phyloP scores from a whole-genome alignment of 768 basidiomycete genomes.

The Russula olivacea region DNA sequence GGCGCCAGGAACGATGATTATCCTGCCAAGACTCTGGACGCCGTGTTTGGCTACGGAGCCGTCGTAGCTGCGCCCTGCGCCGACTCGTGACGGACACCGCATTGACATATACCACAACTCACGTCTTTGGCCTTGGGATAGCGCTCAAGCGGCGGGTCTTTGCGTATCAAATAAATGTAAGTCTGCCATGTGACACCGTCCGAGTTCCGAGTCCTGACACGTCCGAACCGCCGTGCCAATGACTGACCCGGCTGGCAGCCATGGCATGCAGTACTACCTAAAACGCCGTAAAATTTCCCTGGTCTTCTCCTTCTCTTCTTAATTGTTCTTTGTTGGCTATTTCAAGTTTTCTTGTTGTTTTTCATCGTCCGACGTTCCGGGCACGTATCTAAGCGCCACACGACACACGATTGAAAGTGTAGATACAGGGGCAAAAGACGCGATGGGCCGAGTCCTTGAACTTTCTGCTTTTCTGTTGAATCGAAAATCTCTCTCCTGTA shows the following conservation, averaged over 20 bases:
- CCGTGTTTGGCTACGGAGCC: too few relatives aligned
- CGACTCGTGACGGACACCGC: too few relatives aligned
- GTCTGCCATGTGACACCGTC: too few relatives aligned
- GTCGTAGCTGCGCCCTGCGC: too few relatives aligned
- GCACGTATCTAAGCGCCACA: conserved; percentile 2
- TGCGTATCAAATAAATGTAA: too few relatives aligned
- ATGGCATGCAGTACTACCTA: neutral
- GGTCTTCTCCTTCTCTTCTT: neutral
- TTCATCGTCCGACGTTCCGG: neutral
- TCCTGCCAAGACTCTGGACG: neutral
- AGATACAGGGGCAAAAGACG: neutral
- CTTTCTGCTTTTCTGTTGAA: neutral
- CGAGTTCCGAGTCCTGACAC: too few relatives aligned
- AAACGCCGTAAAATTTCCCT: neutral
- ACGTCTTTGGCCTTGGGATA: too few relatives aligned
- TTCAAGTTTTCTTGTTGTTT: too few relatives aligned
- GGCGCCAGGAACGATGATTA: neutral
- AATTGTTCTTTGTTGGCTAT: neutral
- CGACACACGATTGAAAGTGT: neutral
- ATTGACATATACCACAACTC: too few relatives aligned
- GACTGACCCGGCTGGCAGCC: neutral
- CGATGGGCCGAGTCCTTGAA: neutral
- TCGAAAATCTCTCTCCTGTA: neutral
- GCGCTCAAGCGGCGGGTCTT: too few relatives aligned
- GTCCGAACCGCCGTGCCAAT: neutral